A percentile compares a stretch with the other conserved stretches of the same genome.
These are phyloP conservation scores for Smallanthus sonchifolius DNA, from an alignment of 129 eudicot species.

Conservation along the genomic window DNA sequence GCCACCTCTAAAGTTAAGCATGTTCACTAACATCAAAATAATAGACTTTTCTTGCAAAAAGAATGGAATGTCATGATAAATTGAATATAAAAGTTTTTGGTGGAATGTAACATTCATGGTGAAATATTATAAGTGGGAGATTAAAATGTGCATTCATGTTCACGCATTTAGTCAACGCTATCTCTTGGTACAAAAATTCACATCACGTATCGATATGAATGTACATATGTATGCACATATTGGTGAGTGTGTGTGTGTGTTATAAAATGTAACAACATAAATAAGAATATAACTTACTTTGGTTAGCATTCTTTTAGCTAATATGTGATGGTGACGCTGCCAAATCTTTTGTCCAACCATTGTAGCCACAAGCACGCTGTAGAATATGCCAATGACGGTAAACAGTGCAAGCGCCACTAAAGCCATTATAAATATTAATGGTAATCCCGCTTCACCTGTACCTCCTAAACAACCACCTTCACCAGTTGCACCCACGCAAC, in stretches of 20 bases:
- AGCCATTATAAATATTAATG: constrained; percentile 75
- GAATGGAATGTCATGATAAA: too few species aligned
- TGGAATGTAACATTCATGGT: too few species aligned
- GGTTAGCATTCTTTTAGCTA: constrained; percentile 96
- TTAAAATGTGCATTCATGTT: too few species aligned
- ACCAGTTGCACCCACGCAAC: constrained; percentile 76
- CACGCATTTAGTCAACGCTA: too few species aligned
- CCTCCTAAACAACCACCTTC: constrained; percentile 99
- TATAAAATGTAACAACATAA: not conserved
- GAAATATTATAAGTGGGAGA: too few species aligned
- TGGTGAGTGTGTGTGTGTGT: not conserved
- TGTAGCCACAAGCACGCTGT: constrained; percentile 88
- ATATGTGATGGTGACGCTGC: constrained; percentile 96
- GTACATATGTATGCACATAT: not conserved
- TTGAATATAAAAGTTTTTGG: too few species aligned
- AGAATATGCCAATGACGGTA: constrained; percentile 91
- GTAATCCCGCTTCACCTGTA: constrained; percentile 98
- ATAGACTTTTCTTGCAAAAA: too few species aligned
- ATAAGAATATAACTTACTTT: constrained; percentile 51
- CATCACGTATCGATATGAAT: not conserved
- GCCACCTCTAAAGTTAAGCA: too few species aligned
- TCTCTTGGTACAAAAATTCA: too few species aligned
- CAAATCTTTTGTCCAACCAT: constrained; percentile 99
- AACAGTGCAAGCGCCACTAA: constrained; percentile 79
- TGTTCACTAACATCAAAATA: too few species aligned